These are phyloP conservation scores for Yarrowia sp. DNA, from an alignment of 805 yeast genomes.

Conservation along the genomic window DNA sequence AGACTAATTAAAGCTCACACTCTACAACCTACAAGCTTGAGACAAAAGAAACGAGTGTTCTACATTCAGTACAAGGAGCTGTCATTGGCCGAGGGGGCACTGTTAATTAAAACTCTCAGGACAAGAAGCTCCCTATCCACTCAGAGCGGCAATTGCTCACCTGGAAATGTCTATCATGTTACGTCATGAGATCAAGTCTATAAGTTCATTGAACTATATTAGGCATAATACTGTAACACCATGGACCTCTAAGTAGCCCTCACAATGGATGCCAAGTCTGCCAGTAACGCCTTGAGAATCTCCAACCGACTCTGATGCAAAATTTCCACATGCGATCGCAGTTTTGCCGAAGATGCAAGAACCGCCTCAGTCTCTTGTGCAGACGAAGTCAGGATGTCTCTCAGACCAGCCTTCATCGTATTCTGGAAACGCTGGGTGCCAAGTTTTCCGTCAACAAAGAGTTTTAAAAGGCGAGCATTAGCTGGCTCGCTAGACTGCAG, in stretches of 20 bases:
- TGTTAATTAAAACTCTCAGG: too few relatives aligned
- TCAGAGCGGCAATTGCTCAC: too few relatives aligned
- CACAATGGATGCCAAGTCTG: conserved; percentile 5
- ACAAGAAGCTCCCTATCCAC: too few relatives aligned
- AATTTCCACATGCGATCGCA: conserved; percentile 4
- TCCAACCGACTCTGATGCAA: conserved; percentile 9
- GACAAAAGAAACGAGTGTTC: too few relatives aligned
- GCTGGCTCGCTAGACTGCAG: conserved; percentile 2
- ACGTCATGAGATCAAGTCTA: too few relatives aligned
- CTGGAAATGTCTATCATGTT: too few relatives aligned
- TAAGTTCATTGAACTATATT: too few relatives aligned
- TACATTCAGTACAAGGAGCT: too few relatives aligned
- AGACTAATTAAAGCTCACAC: too few relatives aligned
- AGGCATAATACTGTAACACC: too few relatives aligned
- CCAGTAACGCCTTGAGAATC: background rate
- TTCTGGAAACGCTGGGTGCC: conserved; percentile 17
- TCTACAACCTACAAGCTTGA: too few relatives aligned
- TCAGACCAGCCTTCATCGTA: conserved; percentile 12
- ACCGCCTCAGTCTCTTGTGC: conserved; percentile 6
- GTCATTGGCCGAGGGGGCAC: too few relatives aligned
- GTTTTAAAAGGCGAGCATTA: background rate
- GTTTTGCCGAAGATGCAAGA: background rate
- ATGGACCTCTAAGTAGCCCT: conserved; percentile 16
- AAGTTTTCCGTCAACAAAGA: conserved; percentile 14
- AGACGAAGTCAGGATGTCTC: background rate